phyloP scores from a whole-genome alignment of 2,329 filamentous ascomycete species.

The Ceratocystis eucalypticola region DNA sequence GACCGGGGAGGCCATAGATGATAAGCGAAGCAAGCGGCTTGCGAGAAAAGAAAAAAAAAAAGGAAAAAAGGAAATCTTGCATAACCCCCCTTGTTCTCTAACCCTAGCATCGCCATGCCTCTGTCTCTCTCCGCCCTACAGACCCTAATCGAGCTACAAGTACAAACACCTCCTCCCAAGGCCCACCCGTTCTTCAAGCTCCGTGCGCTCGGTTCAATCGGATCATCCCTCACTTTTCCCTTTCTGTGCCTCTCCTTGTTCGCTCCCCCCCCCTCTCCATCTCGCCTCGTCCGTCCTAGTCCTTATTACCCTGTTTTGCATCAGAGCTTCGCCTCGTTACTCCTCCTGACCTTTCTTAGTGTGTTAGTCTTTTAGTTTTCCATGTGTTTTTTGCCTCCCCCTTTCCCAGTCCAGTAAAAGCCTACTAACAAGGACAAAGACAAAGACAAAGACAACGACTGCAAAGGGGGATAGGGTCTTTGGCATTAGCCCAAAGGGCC shows the following conservation, averaged over 20 bases:
- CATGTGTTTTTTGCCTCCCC: too few species aligned
- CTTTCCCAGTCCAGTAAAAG: too few species aligned
- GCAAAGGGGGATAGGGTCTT: too few species aligned
- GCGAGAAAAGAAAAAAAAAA: not conserved
- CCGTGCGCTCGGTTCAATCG: not conserved
- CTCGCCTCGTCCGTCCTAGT: not conserved
- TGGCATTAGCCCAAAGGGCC: too few species aligned
- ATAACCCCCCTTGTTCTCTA: not conserved
- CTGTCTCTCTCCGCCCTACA: conserved; percentile 3
- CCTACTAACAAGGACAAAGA: too few species aligned
- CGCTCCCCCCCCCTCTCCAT: too few species aligned
- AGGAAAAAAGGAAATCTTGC: not conserved
- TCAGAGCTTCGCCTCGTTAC: not conserved
- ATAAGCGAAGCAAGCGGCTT: not conserved
- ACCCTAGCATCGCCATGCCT: not conserved
- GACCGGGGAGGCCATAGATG: too few species aligned
- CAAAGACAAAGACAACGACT: too few species aligned
- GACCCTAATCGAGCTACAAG: not conserved
- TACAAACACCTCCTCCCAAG: not conserved
- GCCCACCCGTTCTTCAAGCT: not conserved
- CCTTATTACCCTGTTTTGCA: not conserved
- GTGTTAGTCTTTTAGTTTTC: not conserved
- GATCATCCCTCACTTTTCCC: not conserved
- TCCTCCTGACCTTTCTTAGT: not conserved
- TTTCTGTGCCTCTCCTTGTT: not conserved